Conservation (phyloP, 140 eudicot genomes). For the Erigeron philadelphicus region DNA sequence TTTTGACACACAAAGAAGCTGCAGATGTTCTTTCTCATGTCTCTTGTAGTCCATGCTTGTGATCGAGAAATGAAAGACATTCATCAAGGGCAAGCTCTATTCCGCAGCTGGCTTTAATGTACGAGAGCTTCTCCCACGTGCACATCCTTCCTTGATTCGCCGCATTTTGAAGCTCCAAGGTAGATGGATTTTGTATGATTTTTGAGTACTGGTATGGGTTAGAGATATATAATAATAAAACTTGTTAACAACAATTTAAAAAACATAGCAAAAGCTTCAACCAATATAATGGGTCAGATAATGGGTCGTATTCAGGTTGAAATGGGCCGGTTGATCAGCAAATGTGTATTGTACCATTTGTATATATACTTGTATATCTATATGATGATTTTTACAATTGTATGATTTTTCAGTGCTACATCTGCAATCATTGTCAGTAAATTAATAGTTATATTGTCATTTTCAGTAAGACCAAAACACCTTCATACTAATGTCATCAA, state of each 20-base stretch:
- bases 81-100: constrained; percentile 87
- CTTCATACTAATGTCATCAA: neutral
- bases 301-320: neutral
- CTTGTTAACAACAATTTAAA: neutral
- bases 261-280: neutral
- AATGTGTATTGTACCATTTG: no score
- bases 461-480: neutral
- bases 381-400: no score
- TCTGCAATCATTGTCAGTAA: no score
- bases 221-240: neutral
- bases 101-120: constrained; percentile 84
- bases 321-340: neutral
- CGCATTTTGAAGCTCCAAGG: constrained; percentile 74
- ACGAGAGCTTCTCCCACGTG: constrained; percentile 94
- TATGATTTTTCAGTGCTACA: no score
- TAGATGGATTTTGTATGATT: constrained; percentile 83
- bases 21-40: constrained; percentile 83
- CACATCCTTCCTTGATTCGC: constrained; percentile 85
- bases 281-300: neutral
- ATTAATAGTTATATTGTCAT: neutral
- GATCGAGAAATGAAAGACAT: constrained; percentile 71
- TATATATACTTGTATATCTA: no score
- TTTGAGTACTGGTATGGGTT: constrained; percentile 54
- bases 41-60: constrained; percentile 70
- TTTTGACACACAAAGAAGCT: constrained; percentile 39